Evolutionary conservation across 169 alveolate species (phyloP).

Genomic region (Plasmodium falciparum): DNA sequence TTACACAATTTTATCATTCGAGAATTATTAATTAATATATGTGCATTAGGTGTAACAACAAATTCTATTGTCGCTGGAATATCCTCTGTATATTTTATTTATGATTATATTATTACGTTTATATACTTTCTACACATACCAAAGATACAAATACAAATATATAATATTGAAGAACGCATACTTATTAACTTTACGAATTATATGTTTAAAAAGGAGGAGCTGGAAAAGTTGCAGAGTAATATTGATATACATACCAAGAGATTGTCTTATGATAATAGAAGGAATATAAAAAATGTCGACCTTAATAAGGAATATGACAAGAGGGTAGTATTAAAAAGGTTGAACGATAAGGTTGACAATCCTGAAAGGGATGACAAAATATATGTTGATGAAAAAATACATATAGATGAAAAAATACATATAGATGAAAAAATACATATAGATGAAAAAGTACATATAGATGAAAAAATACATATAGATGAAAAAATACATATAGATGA

Average conservation of each 20-base stretch:
- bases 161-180: slow-evolving; percentile 62
- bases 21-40: slow-evolving; percentile 51
- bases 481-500: too few species aligned
- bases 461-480: too few species aligned
- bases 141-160: slow-evolving; percentile 59
- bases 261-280: slow-evolving; percentile 20
- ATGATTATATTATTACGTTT: slow-evolving; percentile 57
- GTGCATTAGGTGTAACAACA: slow-evolving; percentile 69
- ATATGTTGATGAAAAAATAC: too few species aligned
- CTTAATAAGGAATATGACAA: not conserved
- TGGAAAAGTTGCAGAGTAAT: slow-evolving; percentile 48
- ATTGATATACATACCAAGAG: slow-evolving; percentile 13
- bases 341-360: not conserved
- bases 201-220: slow-evolving; percentile 65
- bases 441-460: too few species aligned
- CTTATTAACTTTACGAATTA: slow-evolving; percentile 56
- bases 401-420: too few species aligned
- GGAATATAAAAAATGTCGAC: not conserved
- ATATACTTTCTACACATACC: slow-evolving; percentile 42
- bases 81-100: slow-evolving; percentile 51
- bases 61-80: slow-evolving; percentile 75
- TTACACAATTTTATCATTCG: slow-evolving; percentile 31
- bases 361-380: not conserved
- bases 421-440: too few species aligned
- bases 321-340: not conserved